These are phyloP conservation scores for Beta lomatogona DNA, from an alignment of 179 eudicot genomes.

Conservation along the genomic window DNA sequence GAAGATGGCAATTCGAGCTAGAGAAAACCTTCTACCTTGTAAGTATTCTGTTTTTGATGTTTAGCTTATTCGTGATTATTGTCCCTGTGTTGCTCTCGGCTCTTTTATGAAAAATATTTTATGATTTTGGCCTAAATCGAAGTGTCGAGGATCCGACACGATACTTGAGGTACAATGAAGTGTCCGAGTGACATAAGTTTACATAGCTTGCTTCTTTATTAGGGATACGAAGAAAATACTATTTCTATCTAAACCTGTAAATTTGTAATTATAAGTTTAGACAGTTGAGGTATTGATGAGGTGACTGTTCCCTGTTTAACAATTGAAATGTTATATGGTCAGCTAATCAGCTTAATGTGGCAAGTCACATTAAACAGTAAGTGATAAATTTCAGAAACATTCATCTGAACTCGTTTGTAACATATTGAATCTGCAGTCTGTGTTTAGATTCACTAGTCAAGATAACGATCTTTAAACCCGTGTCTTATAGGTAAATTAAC, in stretches of 20 bases:
- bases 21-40: slow-evolving; percentile 77
- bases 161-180: no score
- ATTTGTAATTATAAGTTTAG: not conserved
- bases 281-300: not conserved
- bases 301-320: not conserved
- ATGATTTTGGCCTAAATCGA: no score
- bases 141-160: no score
- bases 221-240: no score
- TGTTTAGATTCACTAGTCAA: not conserved
- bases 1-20: slow-evolving; percentile 84
- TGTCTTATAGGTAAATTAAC: not conserved
- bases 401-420: not conserved
- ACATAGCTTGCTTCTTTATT: not conserved
- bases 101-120: no score
- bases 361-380: not conserved
- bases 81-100: no score
- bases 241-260: not conserved
- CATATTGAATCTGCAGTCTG: not conserved
- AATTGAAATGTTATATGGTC: not conserved
- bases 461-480: not conserved
- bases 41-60: slow-evolving; percentile 25
- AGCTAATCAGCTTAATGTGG: not conserved
- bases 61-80: not conserved
- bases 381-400: not conserved
- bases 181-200: not conserved